Evolutionary conservation across 306 rosid species (phyloP).

Genomic region (Lathyrus aphaca): DNA sequence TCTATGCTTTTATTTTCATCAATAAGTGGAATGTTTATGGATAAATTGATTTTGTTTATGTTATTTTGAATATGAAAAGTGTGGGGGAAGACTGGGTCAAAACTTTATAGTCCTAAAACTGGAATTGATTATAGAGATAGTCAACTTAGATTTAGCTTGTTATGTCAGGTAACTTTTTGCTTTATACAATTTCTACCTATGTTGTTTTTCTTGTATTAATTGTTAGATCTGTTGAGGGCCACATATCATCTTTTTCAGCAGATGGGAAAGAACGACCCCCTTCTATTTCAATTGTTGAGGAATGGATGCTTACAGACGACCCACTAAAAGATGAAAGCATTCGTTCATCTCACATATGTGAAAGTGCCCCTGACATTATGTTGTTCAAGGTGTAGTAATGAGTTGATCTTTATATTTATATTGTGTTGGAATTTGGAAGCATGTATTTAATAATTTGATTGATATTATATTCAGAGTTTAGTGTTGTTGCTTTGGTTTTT

Average conservation of each 20-base stretch:
- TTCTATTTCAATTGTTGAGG: slow-evolving; percentile 84
- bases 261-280: slow-evolving; percentile 97
- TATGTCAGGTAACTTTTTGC: slow-evolving; percentile 59
- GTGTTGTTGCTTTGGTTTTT: slow-evolving; percentile 18
- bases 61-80: slow-evolving; percentile 50
- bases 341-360: slow-evolving; percentile 53
- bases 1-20: slow-evolving; percentile 17
- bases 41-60: slow-evolving; percentile 26
- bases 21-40: neutral
- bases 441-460: neutral
- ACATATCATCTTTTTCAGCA: slow-evolving; percentile 63
- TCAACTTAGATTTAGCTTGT: slow-evolving; percentile 71
- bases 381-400: slow-evolving; percentile 73
- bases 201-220: neutral
- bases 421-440: slow-evolving; percentile 19
- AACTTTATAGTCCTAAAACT: slow-evolving; percentile 68
- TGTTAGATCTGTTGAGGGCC: slow-evolving; percentile 57
- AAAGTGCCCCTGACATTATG: slow-evolving; percentile 91
- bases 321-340: slow-evolving; percentile 13
- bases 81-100: slow-evolving; percentile 74
- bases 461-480: slow-evolving; percentile 16
- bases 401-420: slow-evolving; percentile 28
- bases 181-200: neutral
- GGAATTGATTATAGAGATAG: slow-evolving; percentile 72
- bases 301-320: slow-evolving; percentile 80